These are phyloP conservation scores for Sideroxylon spinosum DNA, from an alignment of 179 eudicot species.

Conservation along the genomic window DNA sequence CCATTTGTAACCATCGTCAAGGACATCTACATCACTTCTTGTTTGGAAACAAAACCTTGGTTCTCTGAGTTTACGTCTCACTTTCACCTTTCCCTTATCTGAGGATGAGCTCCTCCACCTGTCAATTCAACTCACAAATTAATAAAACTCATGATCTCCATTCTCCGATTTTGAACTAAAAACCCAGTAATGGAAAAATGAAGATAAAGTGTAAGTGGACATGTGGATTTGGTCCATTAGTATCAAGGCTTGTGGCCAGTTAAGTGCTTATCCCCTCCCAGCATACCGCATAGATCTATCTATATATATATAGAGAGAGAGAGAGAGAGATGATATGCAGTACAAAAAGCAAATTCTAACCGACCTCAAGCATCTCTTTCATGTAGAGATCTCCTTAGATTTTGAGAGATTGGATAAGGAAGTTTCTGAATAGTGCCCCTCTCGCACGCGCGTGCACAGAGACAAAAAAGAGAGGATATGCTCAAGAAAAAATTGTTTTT, in stretches of 20 bases:
- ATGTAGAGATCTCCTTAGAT: conserved; percentile 17
- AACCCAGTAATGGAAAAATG: not conserved
- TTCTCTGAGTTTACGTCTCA: conserved; percentile 76
- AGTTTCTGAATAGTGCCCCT: not conserved
- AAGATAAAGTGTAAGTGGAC: not conserved
- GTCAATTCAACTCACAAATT: not conserved
- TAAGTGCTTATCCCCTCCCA: not conserved
- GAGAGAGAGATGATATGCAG: not conserved
- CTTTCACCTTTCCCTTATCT: conserved; percentile 51
- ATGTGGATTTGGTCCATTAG: not conserved
- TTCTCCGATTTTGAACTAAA: not conserved
- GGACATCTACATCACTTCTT: conserved; percentile 74
- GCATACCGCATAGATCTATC: too few relatives aligned
- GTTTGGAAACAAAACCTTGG: conserved; percentile 91
- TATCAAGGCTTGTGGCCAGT: not conserved
- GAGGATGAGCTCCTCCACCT: conserved; percentile 50
- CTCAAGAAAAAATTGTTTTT: too few relatives aligned
- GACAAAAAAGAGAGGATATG: too few relatives aligned
- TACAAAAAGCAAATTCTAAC: conserved; percentile 6
- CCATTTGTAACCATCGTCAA: conserved; percentile 82
- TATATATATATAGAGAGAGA: not conserved
- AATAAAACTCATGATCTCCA: not conserved
- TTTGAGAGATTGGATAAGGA: not conserved
- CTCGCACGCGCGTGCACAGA: not conserved
- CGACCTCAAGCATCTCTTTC: not conserved